These are phyloP conservation scores for Penicillium cinerascens DNA, from an alignment of 495 filamentous ascomycete species.

Conservation along the genomic window DNA sequence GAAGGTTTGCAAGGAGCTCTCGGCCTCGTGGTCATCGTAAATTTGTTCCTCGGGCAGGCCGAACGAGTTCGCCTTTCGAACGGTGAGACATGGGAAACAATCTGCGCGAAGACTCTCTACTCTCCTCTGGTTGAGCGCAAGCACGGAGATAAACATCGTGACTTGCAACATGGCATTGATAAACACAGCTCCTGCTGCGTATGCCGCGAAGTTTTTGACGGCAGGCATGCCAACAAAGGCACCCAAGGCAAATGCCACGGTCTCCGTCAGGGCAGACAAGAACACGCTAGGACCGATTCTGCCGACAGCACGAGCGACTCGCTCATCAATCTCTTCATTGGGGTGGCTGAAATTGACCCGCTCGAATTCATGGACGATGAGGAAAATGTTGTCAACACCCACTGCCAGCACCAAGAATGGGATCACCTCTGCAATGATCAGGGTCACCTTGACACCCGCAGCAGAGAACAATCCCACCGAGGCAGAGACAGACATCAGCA, in stretches of 20 bases:
- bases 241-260: conserved; percentile 87
- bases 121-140: conserved; percentile 83
- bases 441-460: conserved; percentile 81
- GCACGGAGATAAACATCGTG: conserved; percentile 91
- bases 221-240: conserved; percentile 95
- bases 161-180: conserved; percentile 94
- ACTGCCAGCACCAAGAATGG: conserved; percentile 95
- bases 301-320: conserved; percentile 79
- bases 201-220: conserved; percentile 93
- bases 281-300: conserved; percentile 95
- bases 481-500: conserved; percentile 94
- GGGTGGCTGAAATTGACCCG: conserved; percentile 85
- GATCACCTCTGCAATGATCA: conserved; percentile 98
- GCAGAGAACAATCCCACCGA: conserved; percentile 93
- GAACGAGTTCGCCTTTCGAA: conserved; percentile 58
- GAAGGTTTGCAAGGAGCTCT: conserved; percentile 75
- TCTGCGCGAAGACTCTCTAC: conserved; percentile 86
- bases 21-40: conserved; percentile 63
- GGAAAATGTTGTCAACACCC: conserved; percentile 97
- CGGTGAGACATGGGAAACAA: conserved; percentile 82
- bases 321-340: conserved; percentile 77
- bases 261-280: conserved; percentile 91
- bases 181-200: conserved; percentile 92
- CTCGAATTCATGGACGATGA: conserved; percentile 98
- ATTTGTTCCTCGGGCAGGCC: conserved; percentile 46